These are phyloP conservation scores for Phytophthora nicotianae DNA, from an alignment of 352 stramenopile species.

Conservation along the genomic window DNA sequence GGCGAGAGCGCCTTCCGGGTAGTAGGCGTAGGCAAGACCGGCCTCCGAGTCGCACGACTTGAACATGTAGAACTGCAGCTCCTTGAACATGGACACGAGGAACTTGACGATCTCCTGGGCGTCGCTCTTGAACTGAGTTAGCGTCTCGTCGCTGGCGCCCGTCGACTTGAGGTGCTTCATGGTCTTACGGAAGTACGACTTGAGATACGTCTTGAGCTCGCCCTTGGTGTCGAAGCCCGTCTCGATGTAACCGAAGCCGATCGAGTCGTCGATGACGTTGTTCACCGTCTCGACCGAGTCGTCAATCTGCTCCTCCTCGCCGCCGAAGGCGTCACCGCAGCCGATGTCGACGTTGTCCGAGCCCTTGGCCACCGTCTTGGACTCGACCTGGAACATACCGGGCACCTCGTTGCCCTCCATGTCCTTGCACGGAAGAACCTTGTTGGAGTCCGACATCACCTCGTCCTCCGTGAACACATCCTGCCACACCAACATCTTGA, in stretches of 20 bases:
- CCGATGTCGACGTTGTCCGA: conserved; percentile 63
- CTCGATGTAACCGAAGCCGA: conserved; percentile 68
- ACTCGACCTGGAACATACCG: conserved; percentile 66
- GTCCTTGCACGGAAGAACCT: conserved; percentile 54
- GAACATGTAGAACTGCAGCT: conserved; percentile 78
- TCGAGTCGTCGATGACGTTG: conserved; percentile 61
- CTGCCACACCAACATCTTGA: conserved; percentile 70
- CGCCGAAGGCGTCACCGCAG: conserved; percentile 64
- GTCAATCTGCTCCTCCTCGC: conserved; percentile 46
- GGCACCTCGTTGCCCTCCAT: conserved; percentile 55
- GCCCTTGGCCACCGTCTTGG: conserved; percentile 58
- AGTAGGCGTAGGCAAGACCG: conserved; percentile 68
- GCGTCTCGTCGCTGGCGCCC: conserved; percentile 46
- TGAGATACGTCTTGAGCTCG: conserved; percentile 75
- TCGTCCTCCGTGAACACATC: conserved; percentile 75
- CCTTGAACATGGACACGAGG: conserved; percentile 64
- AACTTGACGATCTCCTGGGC: conserved; percentile 74
- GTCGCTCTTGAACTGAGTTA: conserved; percentile 62
- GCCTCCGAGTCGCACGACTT: conserved; percentile 67
- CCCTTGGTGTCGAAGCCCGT: conserved; percentile 68
- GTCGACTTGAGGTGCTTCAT: conserved; percentile 70
- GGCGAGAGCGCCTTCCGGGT: conserved; percentile 57
- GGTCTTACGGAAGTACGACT: conserved; percentile 71
- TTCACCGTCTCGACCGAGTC: conserved; percentile 71
- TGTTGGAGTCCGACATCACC: conserved; percentile 70